Evolutionary conservation across 1,284 basidiomycete species (phyloP).

Genomic region (Pseudomicrostroma phylloplanum): DNA sequence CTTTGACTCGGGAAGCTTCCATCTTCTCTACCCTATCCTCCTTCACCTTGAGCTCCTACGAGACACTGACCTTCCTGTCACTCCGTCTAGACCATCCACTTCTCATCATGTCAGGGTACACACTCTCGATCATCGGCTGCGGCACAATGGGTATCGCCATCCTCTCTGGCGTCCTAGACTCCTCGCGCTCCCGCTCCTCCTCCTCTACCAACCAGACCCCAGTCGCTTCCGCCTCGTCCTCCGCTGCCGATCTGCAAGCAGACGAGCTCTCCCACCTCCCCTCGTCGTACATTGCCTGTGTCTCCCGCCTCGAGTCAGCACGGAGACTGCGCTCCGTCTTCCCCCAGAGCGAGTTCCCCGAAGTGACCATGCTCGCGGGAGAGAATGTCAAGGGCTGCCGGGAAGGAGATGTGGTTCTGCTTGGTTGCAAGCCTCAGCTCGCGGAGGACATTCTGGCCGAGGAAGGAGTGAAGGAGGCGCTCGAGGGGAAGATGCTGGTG

Average conservation of each 20-base stretch:
- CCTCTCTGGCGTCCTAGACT: conserved; percentile 73
- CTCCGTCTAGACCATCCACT: background rate
- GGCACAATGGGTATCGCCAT: conserved; percentile 98
- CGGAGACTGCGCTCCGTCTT: conserved; percentile 65
- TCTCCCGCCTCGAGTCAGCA: conserved; percentile 71
- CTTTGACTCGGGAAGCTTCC: too few species aligned
- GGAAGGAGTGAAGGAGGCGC: conserved; percentile 74
- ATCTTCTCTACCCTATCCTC: too few species aligned
- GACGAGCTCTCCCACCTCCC: conserved; percentile 57
- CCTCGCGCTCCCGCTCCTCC: conserved; percentile 15
- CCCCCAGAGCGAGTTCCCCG: conserved; percentile 8
- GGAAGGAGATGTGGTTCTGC: conserved; percentile 73
- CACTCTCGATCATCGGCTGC: conserved; percentile 56
- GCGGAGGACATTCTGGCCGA: conserved; percentile 70
- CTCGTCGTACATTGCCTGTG: conserved; percentile 79
- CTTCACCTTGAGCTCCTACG: too few species aligned
- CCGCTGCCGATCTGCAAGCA: background rate
- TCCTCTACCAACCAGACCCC: conserved; percentile 21
- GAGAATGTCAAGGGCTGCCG: conserved; percentile 68
- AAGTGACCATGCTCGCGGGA: conserved; percentile 65
- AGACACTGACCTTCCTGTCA: too few species aligned
- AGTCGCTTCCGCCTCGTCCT: conserved; percentile 3
- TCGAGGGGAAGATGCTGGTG: conserved; percentile 83
- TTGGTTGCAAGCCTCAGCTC: conserved; percentile 71
- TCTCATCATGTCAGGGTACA: conserved; percentile 20